These are phyloP conservation scores for Colletotrichum graminicola DNA, from an alignment of 2,329 filamentous ascomycete genomes.

Conservation along the genomic window DNA sequence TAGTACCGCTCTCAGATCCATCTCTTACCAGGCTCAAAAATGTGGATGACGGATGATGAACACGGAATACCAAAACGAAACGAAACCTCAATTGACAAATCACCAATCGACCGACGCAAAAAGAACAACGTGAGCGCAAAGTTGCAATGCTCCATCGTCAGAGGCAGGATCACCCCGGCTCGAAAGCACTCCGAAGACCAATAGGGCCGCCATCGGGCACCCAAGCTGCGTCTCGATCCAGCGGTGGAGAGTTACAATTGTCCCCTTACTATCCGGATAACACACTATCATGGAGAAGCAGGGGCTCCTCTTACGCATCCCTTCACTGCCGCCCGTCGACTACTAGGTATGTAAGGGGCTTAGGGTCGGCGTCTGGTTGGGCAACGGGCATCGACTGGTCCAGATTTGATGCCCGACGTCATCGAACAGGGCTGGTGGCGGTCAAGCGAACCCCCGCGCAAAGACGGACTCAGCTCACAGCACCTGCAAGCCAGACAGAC, in stretches of 20 bases:
- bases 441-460: conserved; percentile 30
- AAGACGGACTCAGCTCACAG: conserved; percentile 1
- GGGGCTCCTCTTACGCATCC: too few species aligned
- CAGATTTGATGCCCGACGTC: conserved; percentile 38
- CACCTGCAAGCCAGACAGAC: not conserved
- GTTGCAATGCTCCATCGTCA: not conserved
- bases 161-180: conserved; percentile 21
- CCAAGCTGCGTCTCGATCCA: conserved; percentile 12
- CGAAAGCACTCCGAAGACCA: conserved; percentile 9
- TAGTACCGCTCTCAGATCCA: too few species aligned
- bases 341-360: too few species aligned
- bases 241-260: conserved; percentile 25
- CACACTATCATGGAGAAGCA: not conserved
- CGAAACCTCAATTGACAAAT: not conserved
- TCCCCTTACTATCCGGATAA: not conserved
- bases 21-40: not conserved
- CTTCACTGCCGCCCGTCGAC: not conserved
- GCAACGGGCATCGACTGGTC: conserved; percentile 22
- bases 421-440: conserved; percentile 39
- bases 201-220: conserved; percentile 39
- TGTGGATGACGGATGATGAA: not conserved
- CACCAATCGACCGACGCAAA: not conserved
- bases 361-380: conserved; percentile 27
- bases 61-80: not conserved
- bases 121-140: conserved; percentile 23